Percentiles rank a stretch among this genome's conserved stretches.
phyloP scores from a whole-genome alignment of 768 basidiomycete species.

The Tulasnella sp. region DNA sequence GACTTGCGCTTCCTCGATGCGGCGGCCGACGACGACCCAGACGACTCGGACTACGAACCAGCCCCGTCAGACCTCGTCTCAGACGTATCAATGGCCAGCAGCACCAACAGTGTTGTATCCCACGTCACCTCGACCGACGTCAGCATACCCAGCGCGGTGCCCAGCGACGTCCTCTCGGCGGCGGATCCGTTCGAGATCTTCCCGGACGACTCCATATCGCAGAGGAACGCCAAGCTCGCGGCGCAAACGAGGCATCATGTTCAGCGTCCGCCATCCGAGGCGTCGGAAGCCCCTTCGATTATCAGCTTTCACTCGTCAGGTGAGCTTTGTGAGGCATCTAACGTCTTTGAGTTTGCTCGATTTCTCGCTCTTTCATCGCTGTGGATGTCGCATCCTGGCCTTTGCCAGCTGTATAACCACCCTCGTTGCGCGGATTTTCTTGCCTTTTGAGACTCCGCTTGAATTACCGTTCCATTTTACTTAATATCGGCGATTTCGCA shows the following conservation, averaged over 20 bases:
- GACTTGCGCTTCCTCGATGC: not conserved
- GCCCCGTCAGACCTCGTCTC: not conserved
- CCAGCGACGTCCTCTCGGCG: not conserved
- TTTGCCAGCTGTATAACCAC: not conserved
- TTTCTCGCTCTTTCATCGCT: too few species aligned
- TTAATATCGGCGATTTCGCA: too few species aligned
- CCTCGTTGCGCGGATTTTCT: not conserved
- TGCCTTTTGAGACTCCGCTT: not conserved
- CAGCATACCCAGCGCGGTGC: not conserved
- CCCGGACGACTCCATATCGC: constrained; percentile 9
- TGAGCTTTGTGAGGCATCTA: not conserved
- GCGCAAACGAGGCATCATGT: not conserved
- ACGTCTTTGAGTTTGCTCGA: too few species aligned
- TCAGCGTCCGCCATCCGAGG: not conserved
- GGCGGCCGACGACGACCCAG: not conserved
- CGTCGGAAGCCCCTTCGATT: not conserved
- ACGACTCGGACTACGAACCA: not conserved
- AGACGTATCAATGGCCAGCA: not conserved
- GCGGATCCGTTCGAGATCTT: not conserved
- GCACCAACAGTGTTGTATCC: not conserved
- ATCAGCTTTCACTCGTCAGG: constrained; percentile 3
- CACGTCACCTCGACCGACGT: not conserved
- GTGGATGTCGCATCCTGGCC: too few species aligned
- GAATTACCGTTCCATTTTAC: too few species aligned
- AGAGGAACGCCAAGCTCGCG: not conserved